These are phyloP conservation scores for Fonsecaea monophora DNA, from an alignment of 2,329 filamentous ascomycete species.

Conservation along the genomic window DNA sequence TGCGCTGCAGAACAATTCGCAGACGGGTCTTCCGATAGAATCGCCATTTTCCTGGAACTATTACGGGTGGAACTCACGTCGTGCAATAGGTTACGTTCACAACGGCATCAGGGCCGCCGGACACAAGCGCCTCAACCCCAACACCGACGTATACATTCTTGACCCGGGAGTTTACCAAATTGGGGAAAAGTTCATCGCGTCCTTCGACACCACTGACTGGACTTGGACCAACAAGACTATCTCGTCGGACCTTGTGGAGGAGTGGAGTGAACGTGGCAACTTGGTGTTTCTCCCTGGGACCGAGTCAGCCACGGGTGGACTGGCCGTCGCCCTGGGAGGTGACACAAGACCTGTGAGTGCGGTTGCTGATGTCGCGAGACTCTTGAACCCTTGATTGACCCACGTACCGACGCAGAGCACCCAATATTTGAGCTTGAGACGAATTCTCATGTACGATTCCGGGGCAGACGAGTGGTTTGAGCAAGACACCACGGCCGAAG, in stretches of 20 bases:
- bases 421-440: constrained; percentile 3
- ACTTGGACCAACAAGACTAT: constrained; percentile 3
- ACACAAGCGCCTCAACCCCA: not conserved
- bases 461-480: constrained; percentile 4
- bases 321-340: not conserved
- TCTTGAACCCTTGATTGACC: not conserved
- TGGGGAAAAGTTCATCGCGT: not conserved
- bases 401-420: not conserved
- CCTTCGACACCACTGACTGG: not conserved
- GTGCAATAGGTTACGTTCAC: not conserved
- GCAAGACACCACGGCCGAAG: constrained; percentile 1
- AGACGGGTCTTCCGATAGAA: not conserved
- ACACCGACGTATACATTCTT: not conserved
- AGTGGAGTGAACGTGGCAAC: not conserved
- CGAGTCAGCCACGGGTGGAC: not conserved
- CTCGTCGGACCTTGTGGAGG: not conserved
- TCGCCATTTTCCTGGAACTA: not conserved
- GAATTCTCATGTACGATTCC: not conserved
- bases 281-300: not conserved
- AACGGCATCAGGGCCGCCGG: not conserved
- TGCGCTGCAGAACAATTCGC: constrained; percentile 1
- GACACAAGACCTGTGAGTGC: constrained; percentile 2
- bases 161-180: not conserved
- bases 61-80: not conserved
- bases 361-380: not conserved